Percentiles rank a stretch among this genome's conserved stretches.
These are phyloP conservation scores for Bacidia rubella DNA, from an alignment of 495 filamentous ascomycete species.

Conservation along the genomic window DNA sequence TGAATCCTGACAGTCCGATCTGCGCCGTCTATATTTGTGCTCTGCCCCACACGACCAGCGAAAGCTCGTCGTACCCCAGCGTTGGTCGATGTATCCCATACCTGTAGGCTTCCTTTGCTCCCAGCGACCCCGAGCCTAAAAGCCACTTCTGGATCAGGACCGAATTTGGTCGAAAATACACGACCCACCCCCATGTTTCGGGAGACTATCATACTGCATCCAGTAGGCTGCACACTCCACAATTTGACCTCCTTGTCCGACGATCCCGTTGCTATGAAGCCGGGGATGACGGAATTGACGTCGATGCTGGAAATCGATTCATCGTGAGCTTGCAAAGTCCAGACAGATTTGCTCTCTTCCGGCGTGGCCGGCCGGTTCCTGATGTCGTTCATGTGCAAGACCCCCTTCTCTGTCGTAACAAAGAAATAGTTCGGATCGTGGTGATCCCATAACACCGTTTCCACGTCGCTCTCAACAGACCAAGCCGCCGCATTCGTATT, in stretches of 20 bases:
- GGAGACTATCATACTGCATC: slow-evolving; percentile 77
- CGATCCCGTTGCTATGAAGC: slow-evolving; percentile 83
- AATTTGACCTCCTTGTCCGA: slow-evolving; percentile 91
- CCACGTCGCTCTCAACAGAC: slow-evolving; percentile 90
- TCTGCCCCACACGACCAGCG: slow-evolving; percentile 50
- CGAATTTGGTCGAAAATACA: slow-evolving; percentile 83
- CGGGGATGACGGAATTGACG: slow-evolving; percentile 75
- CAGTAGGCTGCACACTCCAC: slow-evolving; percentile 72
- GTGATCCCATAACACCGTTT: slow-evolving; percentile 81
- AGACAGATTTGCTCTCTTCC: slow-evolving; percentile 64
- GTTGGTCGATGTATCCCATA: slow-evolving; percentile 97
- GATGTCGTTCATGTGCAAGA: slow-evolving; percentile 77
- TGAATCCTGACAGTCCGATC: slow-evolving; percentile 66
- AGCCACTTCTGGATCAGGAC: slow-evolving; percentile 74
- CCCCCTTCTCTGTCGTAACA: slow-evolving; percentile 80
- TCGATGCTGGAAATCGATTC: slow-evolving; percentile 91
- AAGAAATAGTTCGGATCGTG: slow-evolving; percentile 90
- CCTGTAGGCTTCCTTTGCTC: slow-evolving; percentile 81
- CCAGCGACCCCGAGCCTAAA: slow-evolving; percentile 88
- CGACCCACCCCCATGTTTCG: slow-evolving; percentile 87
- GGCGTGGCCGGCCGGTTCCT: slow-evolving; percentile 57
- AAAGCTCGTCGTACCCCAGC: slow-evolving; percentile 77
- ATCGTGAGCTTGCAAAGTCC: slow-evolving; percentile 91
- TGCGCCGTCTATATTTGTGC: slow-evolving; percentile 45
- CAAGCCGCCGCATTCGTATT: slow-evolving; percentile 64